These are phyloP conservation scores for Trichophyton rubrum DNA, from an alignment of 2,329 filamentous ascomycete genomes.

Conservation along the genomic window DNA sequence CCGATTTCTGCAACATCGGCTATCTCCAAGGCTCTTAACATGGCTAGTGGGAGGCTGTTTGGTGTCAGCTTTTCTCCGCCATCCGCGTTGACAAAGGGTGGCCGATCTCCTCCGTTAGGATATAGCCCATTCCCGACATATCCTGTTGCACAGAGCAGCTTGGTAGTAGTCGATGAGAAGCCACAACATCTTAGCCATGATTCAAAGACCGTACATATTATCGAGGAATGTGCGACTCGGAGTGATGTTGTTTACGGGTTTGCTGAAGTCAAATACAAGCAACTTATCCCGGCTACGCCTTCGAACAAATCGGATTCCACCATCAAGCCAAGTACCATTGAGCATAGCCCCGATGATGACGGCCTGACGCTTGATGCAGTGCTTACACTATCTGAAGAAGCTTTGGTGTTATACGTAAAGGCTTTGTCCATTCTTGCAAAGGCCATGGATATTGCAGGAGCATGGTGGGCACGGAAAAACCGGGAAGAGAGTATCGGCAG, in stretches of 20 bases:
- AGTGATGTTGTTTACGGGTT: slow-evolving; percentile 97
- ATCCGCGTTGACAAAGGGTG: slow-evolving; percentile 33
- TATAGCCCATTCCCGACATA: slow-evolving; percentile 71
- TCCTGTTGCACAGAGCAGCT: slow-evolving; percentile 57
- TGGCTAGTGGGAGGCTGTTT: slow-evolving; percentile 58
- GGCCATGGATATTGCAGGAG: slow-evolving; percentile 86
- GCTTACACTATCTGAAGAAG: slow-evolving; percentile 81
- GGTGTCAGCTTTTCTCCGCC: slow-evolving; percentile 41
- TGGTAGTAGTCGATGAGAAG: slow-evolving; percentile 54
- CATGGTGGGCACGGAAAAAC: slow-evolving; percentile 78
- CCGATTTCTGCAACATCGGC: slow-evolving; percentile 74
- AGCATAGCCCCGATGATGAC: slow-evolving; percentile 55
- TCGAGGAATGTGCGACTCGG: slow-evolving; percentile 83
- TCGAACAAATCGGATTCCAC: slow-evolving; percentile 38
- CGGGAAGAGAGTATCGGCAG: slow-evolving; percentile 45
- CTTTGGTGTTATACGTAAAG: slow-evolving; percentile 91
- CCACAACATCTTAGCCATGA: slow-evolving; percentile 64
- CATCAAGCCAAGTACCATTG: slow-evolving; percentile 27
- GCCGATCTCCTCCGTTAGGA: slow-evolving; percentile 33
- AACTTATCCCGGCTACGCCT: slow-evolving; percentile 79
- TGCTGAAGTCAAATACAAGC: slow-evolving; percentile 96
- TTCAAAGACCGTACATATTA: slow-evolving; percentile 58
- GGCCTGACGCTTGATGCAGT: slow-evolving; percentile 76
- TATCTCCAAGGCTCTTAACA: slow-evolving; percentile 87
- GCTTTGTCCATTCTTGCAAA: slow-evolving; percentile 78